A percentile compares a stretch with the other conserved stretches of the same genome.
These are phyloP conservation scores for Groenewaldozyma sp. DNA, from an alignment of 1,139 yeast species.

Conservation along the genomic window DNA sequence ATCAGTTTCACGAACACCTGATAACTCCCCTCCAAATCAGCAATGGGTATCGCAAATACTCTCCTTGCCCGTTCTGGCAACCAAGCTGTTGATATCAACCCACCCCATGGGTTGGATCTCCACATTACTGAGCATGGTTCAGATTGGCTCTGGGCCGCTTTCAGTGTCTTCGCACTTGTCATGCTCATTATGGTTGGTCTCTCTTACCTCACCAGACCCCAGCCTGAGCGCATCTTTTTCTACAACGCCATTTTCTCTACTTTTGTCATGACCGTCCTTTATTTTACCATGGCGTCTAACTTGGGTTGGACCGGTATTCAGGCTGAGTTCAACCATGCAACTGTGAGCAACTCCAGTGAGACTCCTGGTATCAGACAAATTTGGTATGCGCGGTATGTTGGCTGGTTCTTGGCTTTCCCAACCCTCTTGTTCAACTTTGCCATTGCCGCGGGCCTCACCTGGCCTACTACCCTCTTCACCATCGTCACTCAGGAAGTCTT, in stretches of 20 bases:
- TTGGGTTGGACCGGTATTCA: slow-evolving; percentile 52
- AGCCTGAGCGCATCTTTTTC: slow-evolving; percentile 36
- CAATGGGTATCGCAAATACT: slow-evolving; percentile 5
- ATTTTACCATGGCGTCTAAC: slow-evolving; percentile 58
- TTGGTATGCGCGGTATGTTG: slow-evolving; percentile 56
- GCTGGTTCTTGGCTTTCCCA: slow-evolving; percentile 60
- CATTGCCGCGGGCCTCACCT: slow-evolving; percentile 36
- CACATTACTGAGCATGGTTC: slow-evolving; percentile 53
- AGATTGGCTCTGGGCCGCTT: slow-evolving; percentile 64
- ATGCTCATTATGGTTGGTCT: slow-evolving; percentile 36
- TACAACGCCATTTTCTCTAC: slow-evolving; percentile 40
- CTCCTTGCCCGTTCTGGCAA: slow-evolving; percentile 28
- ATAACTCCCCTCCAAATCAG: slow-evolving; percentile 1
- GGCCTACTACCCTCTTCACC: slow-evolving; percentile 33
- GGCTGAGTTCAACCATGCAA: slow-evolving; percentile 49
- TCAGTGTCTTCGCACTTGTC: slow-evolving; percentile 40
- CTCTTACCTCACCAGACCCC: slow-evolving; percentile 33
- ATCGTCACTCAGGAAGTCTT: slow-evolving; percentile 40
- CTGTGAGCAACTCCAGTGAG: slow-evolving; percentile 25
- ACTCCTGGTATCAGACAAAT: slow-evolving; percentile 47
- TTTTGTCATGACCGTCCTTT: slow-evolving; percentile 41
- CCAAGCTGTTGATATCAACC: slow-evolving; percentile 43
- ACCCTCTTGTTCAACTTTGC: slow-evolving; percentile 41
- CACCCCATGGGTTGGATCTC: slow-evolving; percentile 37
- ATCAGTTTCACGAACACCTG: not conserved